These are phyloP conservation scores for Dicorynia guianensis DNA, from an alignment of 306 rosid genomes.

Conservation along the genomic window DNA sequence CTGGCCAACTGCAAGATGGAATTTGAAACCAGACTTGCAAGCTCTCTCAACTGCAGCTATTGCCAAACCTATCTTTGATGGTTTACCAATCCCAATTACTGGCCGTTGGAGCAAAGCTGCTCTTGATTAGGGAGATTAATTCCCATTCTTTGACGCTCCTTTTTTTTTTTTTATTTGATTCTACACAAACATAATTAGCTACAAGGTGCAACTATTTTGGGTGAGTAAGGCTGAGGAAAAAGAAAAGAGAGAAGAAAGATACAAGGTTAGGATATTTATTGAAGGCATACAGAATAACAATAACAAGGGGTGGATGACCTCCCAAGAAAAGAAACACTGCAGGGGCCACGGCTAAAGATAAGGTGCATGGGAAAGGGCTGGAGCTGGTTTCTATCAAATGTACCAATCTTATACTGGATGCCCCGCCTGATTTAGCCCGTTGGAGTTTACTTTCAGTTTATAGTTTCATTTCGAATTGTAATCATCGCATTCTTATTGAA, in stretches of 20 bases:
- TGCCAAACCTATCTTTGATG: conserved; percentile 76
- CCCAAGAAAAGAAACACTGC: conserved; percentile 21
- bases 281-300: conserved; percentile 34
- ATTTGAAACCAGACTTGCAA: conserved; percentile 76
- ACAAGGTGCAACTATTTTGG: conserved; percentile 41
- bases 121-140: conserved; percentile 66
- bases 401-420: conserved; percentile 24
- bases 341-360: conserved; percentile 33
- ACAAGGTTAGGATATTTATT: conserved; percentile 51
- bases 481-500: conserved; percentile 37
- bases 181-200: conserved; percentile 46
- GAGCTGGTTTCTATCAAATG: conserved; percentile 29
- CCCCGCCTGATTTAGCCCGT: conserved; percentile 20
- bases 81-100: conserved; percentile 79
- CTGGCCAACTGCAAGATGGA: conserved; percentile 76
- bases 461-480: conserved; percentile 22
- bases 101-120: conserved; percentile 86
- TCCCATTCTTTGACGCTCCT: conserved; percentile 25
- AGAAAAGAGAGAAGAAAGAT: conserved; percentile 24
- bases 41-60: conserved; percentile 61
- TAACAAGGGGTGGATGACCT: conserved; percentile 24
- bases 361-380: conserved; percentile 31
- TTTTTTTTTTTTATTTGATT: conserved; percentile 56
- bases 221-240: conserved; percentile 37
- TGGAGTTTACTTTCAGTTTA: conserved; percentile 32